These are phyloP conservation scores for Mycogone perniciosa DNA, from an alignment of 2,329 filamentous ascomycete species.

Conservation along the genomic window DNA sequence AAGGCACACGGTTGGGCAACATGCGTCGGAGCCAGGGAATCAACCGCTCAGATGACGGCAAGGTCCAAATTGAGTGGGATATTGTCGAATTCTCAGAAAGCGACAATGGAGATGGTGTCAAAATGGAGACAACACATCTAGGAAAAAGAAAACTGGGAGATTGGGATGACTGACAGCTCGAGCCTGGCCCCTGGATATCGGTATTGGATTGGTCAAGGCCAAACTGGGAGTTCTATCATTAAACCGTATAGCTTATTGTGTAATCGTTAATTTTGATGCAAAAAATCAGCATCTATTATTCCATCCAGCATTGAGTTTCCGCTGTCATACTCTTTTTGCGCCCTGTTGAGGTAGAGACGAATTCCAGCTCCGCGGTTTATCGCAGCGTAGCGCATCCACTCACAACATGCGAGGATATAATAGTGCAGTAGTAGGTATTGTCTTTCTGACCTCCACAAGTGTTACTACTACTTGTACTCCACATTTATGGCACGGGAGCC, in stretches of 20 bases:
- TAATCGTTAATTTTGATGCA: not conserved
- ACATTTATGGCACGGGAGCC: too few species aligned
- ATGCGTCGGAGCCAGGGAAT: slow-evolving; percentile 56
- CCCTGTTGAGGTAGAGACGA: too few species aligned
- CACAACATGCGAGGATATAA: too few species aligned
- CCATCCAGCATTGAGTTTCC: too few species aligned
- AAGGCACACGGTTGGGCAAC: slow-evolving; percentile 65
- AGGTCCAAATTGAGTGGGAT: slow-evolving; percentile 72
- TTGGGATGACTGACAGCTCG: slow-evolving; percentile 24
- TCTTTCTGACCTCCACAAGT: too few species aligned
- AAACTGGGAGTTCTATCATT: not conserved
- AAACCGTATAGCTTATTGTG: not conserved
- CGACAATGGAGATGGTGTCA: slow-evolving; percentile 29
- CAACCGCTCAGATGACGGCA: slow-evolving; percentile 52
- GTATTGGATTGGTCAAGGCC: not conserved
- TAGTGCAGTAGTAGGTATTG: too few species aligned
- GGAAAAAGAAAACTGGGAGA: slow-evolving; percentile 49
- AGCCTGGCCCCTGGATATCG: not conserved
- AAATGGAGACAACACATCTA: slow-evolving; percentile 27
- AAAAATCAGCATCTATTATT: too few species aligned
- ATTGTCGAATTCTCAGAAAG: slow-evolving; percentile 63
- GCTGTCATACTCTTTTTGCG: too few species aligned
- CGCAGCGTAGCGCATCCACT: too few species aligned
- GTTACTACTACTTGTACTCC: too few species aligned
- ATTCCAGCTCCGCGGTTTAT: too few species aligned